These are phyloP conservation scores for Pleurostoma richardsiae DNA, from an alignment of 2,329 filamentous ascomycete species.

Conservation along the genomic window DNA sequence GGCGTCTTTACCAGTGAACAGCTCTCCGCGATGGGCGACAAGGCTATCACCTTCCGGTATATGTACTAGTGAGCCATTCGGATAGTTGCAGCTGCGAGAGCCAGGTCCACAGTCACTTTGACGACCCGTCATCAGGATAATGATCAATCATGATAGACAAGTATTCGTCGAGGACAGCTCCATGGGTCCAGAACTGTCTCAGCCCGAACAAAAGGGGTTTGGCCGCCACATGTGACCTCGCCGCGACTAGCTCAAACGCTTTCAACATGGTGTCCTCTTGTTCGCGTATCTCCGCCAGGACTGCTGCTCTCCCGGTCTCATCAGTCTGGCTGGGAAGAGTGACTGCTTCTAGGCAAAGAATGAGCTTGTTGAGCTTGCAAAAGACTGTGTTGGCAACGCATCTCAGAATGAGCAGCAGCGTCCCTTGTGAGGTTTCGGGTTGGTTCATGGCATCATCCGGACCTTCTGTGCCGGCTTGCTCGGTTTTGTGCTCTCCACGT, in stretches of 20 bases:
- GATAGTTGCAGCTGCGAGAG: neutral
- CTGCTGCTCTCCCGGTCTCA: too few species aligned
- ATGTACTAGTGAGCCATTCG: slow-evolving; percentile 30
- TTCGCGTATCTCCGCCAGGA: too few species aligned
- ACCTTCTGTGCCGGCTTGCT: neutral
- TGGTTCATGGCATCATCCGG: neutral
- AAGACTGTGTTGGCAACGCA: slow-evolving; percentile 2
- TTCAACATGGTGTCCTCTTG: too few species aligned
- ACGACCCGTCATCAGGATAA: too few species aligned
- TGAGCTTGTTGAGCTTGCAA: neutral
- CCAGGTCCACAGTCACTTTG: too few species aligned
- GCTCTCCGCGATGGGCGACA: slow-evolving; percentile 54
- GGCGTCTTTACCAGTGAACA: slow-evolving; percentile 36
- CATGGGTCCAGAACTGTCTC: neutral
- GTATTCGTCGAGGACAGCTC: too few species aligned
- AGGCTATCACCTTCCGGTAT: slow-evolving; percentile 58
- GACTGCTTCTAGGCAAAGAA: too few species aligned
- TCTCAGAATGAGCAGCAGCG: neutral
- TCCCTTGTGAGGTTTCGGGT: neutral
- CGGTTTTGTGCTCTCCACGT: too few species aligned
- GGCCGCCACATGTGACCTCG: neutral
- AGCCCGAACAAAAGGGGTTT: neutral
- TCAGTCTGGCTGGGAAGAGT: too few species aligned
- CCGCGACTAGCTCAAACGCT: too few species aligned
- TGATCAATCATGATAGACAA: too few species aligned